Percentiles rank a stretch among this genome's conserved stretches.
phyloP scores from a whole-genome alignment of 192 early-diverging fungal genomes.

The Linnemannia hyalina region DNA sequence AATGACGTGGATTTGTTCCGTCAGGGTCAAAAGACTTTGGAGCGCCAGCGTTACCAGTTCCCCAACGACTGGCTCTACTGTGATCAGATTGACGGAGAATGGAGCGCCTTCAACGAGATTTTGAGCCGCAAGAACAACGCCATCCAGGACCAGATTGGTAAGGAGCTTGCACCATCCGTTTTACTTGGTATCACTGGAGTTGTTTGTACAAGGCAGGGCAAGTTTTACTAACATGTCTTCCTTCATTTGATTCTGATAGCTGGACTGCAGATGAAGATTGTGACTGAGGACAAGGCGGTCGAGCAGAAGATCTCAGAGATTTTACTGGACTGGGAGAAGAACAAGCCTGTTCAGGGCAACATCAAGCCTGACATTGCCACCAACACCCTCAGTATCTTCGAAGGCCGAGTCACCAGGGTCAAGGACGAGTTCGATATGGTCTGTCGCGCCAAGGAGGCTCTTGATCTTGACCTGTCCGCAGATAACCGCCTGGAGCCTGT shows the following conservation, averaged over 20 bases:
- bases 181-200: not conserved
- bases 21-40: slow-evolving; percentile 91
- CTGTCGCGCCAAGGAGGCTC: slow-evolving; percentile 91
- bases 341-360: slow-evolving; percentile 95
- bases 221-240: not conserved
- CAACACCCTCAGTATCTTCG: slow-evolving; percentile 86
- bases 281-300: slow-evolving; percentile 91
- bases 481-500: slow-evolving; percentile 85
- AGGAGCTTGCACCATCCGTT: slow-evolving; percentile 13
- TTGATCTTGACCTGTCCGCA: slow-evolving; percentile 82
- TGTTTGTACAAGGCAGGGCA: not conserved
- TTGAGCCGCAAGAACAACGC: slow-evolving; percentile 88
- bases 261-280: slow-evolving; percentile 93
- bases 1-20: slow-evolving; percentile 90
- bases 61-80: slow-evolving; percentile 96
- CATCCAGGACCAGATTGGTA: slow-evolving; percentile 94
- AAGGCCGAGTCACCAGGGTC: slow-evolving; percentile 82
- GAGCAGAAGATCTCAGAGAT: slow-evolving; percentile 88
- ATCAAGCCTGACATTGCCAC: slow-evolving; percentile 89
- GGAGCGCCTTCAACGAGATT: slow-evolving; percentile 97
- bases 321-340: slow-evolving; percentile 92
- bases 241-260: slow-evolving; percentile 55
- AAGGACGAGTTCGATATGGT: slow-evolving; percentile 91
- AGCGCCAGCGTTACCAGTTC: slow-evolving; percentile 94
- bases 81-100: slow-evolving; percentile 97